Base-by-base conservation (phyloP, 176 grass and related monocot species). In the Eleusine coracana region DNA sequence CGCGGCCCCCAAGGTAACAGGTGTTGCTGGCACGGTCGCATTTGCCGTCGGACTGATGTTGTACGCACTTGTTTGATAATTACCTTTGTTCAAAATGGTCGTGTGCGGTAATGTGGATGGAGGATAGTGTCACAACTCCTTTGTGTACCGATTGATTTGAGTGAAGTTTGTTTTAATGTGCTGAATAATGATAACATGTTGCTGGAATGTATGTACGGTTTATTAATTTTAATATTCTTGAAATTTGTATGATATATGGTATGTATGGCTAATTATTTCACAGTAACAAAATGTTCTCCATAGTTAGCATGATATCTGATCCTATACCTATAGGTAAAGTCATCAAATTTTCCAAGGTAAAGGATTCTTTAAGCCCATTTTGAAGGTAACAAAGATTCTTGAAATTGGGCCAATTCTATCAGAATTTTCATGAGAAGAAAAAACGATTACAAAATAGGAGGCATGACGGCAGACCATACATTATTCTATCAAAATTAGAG, bases 21-120 rank as follows among this genome's bases (percentile, higher is more conserved):
- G 89, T 28, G 27, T 91, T 44, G 68, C 89, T 55, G 91, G 86
- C 79, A 41, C 58, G 3, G 84, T 86, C 28, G 94, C 77, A 59
- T 13, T 87, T 4, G 80, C 82, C 50, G 38, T 91, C 42, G 86
- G 64, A 63, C 23, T 81, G 17, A 40, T 93, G 61, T 70, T 93
- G 81, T 83, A 87, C 54, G 67, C 79, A 5, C 48, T 93, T 75
- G 90, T 85, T 78, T 92, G 88, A 89, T 40, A 17, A 29, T 0
- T 23, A 27, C 40, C 13, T 80, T 88, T 69, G 29, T 68, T 80
- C 27, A 10, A 46, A 83, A 72, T 31, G 54, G 38, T 3, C 11
- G n/a, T 10, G 7, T 16, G 17, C 11, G 50, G 15, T 2, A 6
- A n/a, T n/a, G 73, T 69, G 31, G 73, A 71, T 52, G 66, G 23